These are phyloP conservation scores for Diaporthe vexans DNA, from an alignment of 2,329 filamentous ascomycete genomes.

Conservation along the genomic window DNA sequence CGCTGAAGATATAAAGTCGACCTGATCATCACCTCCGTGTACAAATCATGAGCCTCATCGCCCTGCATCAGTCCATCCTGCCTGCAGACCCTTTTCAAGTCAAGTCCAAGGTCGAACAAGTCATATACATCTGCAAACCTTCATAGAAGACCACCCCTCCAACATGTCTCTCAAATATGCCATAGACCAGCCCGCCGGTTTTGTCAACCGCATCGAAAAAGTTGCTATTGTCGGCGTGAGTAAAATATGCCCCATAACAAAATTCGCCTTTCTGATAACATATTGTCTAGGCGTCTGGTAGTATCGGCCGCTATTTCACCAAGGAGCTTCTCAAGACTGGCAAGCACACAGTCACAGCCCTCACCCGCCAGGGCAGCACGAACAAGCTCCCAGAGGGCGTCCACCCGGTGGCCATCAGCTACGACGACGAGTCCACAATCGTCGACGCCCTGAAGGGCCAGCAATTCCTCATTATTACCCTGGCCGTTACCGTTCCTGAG, in stretches of 20 bases:
- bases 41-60: background rate
- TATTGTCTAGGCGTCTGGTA: conserved; percentile 57
- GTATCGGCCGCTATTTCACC: conserved; percentile 55
- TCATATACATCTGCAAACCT: background rate
- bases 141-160: background rate
- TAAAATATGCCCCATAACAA: conserved; percentile 30
- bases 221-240: conserved; percentile 64
- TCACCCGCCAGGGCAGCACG: conserved; percentile 60
- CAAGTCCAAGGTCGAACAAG: too few relatives aligned
- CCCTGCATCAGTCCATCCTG: background rate
- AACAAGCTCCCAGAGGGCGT: conserved; percentile 61
- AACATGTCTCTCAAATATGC: conserved; percentile 40
- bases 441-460: conserved; percentile 66
- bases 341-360: conserved; percentile 65
- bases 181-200: conserved; percentile 45
- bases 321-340: conserved; percentile 59
- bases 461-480: conserved; percentile 70
- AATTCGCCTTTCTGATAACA: background rate
- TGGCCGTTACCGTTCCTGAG: conserved; percentile 57
- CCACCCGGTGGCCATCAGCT: conserved; percentile 58
- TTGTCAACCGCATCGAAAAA: conserved; percentile 56
- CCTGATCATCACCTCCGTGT: background rate
- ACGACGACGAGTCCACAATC: conserved; percentile 58
- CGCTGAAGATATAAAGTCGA: background rate
- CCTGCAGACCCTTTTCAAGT: background rate